Evolutionary conservation across 768 basidiomycete genomes (phyloP), one percentile per base, ranked within the genome.

Genomic region (Pleurotus salmoneostramineus): DNA sequence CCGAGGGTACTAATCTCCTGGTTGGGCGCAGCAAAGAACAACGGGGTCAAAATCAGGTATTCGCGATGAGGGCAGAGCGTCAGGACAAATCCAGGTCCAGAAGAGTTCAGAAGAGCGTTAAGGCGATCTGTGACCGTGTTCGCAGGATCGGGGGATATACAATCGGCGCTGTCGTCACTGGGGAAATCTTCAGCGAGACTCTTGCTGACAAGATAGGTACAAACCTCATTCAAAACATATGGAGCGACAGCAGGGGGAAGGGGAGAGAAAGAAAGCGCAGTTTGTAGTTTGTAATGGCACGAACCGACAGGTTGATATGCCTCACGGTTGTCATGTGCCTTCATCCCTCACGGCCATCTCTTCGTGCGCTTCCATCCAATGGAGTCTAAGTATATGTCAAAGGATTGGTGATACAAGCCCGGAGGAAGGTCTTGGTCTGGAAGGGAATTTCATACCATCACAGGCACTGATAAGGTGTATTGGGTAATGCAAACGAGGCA

Each of bases 1-100:
- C 89, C 90, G 5, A 77, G 63, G 0, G 93, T 95, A 62, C 84
- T 89, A 48, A 95, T 93, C 71, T 94, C 93, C 70, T 95, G 87
- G 63, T 85, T 75, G 0, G 81, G 75, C 8, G 83, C 80, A 0
- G 84, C 76, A 63, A 91, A 92, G 34, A 79, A 70, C 50, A 95
- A 77, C 0, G 89, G 85, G 2, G 83, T 79, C 55, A 82, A 77
- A 60, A 93, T 81, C 60, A 79, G 58, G 65, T 95, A 94, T 49
- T 79, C 71, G 55, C 78, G 69, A 33, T 73, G 71, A 1, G 84
- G 84, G 70, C 93, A 95, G 3, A 95, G 77, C 11, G 71, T 74
- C 4, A 95, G 78, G 5, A 76, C 74, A 67, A 84, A 93, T 27
- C 85, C 87, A 44, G 80, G 66, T 10, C 89, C 88, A 15, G 85